These are phyloP conservation scores for Epichloe gansuensis DNA, from an alignment of 2,329 filamentous ascomycete genomes.

Conservation along the genomic window DNA sequence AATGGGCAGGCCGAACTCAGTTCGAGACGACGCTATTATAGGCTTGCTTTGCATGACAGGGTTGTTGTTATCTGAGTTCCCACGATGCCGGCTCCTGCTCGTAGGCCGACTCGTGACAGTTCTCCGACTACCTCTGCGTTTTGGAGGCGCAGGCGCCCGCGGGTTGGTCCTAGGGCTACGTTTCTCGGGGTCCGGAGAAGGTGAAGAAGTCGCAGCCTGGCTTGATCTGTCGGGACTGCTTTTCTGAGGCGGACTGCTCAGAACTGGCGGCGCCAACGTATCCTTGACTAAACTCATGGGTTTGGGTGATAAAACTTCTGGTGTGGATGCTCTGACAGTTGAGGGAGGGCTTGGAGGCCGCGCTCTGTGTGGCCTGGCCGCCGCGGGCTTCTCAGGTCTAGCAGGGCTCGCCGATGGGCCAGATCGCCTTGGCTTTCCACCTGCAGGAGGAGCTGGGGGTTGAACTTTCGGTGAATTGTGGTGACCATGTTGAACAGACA, in stretches of 20 bases:
- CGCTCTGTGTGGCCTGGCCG: slow-evolving; percentile 10
- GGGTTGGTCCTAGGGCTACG: slow-evolving; percentile 9
- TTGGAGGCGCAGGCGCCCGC: slow-evolving; percentile 25
- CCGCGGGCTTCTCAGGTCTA: neutral
- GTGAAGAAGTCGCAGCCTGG: slow-evolving; percentile 11
- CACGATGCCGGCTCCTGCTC: slow-evolving; percentile 4
- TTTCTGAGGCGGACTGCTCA: neutral
- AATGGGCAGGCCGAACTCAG: slow-evolving; percentile 7
- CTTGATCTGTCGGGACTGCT: slow-evolving; percentile 5
- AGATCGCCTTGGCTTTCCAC: neutral
- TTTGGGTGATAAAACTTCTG: slow-evolving; percentile 20
- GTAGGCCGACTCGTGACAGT: slow-evolving; percentile 1
- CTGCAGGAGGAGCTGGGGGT: neutral
- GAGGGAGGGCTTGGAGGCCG: slow-evolving; percentile 11
- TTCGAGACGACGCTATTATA: slow-evolving; percentile 1
- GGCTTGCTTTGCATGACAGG: neutral
- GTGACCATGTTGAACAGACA: neutral
- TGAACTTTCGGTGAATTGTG: neutral
- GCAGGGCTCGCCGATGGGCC: neutral
- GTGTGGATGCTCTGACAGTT: slow-evolving; percentile 10
- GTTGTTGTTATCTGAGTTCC: slow-evolving; percentile 4
- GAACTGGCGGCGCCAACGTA: slow-evolving; percentile 12
- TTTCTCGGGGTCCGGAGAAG: slow-evolving; percentile 19
- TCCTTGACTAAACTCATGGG: slow-evolving; percentile 21
- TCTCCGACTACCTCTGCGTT: slow-evolving; percentile 18